phyloP scores from a whole-genome alignment of 805 yeast species.

The Metschnikowia koreensis region DNA sequence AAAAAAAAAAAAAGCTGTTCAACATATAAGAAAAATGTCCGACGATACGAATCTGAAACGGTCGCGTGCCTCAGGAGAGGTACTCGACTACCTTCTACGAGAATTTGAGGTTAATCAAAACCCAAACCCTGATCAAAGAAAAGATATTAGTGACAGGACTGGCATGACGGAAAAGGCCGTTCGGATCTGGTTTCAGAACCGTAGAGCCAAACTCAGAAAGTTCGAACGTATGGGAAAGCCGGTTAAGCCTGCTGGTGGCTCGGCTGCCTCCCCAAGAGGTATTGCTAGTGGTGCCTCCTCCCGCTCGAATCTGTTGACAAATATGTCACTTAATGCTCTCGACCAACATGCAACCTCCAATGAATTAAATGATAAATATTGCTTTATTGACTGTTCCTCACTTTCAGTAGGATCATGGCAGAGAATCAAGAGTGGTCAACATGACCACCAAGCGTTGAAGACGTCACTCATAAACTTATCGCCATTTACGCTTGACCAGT shows the following conservation, averaged over 20 bases:
- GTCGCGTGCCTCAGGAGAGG: conserved; percentile 78
- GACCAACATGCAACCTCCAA: conserved; percentile 39
- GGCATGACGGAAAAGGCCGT: conserved; percentile 87
- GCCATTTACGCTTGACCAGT: conserved; percentile 60
- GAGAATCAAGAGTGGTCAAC: conserved; percentile 64
- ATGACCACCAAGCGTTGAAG: conserved; percentile 38
- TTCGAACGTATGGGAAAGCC: conserved; percentile 47
- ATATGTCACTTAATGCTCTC: conserved; percentile 9
- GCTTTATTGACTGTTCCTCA: conserved; percentile 64
- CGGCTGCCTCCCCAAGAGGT: conserved; percentile 8
- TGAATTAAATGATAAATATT: conserved; percentile 65
- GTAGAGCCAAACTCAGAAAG: conserved; percentile 76
- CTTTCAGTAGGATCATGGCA: conserved; percentile 82
- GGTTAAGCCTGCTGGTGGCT: conserved; percentile 8
- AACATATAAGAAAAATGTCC: background rate
- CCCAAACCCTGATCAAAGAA: conserved; percentile 71
- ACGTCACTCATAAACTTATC: conserved; percentile 58
- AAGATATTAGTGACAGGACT: conserved; percentile 65
- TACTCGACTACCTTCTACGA: conserved; percentile 59
- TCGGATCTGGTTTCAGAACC: conserved; percentile 89
- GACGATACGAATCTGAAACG: conserved; percentile 42
- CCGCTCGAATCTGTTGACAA: conserved; percentile 23
- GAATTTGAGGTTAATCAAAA: conserved; percentile 74
- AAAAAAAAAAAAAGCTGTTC: background rate
- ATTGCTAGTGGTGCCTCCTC: conserved; percentile 20